phyloP scores from a whole-genome alignment of 2,329 filamentous ascomycete genomes.

The Exophiala mesophila region DNA sequence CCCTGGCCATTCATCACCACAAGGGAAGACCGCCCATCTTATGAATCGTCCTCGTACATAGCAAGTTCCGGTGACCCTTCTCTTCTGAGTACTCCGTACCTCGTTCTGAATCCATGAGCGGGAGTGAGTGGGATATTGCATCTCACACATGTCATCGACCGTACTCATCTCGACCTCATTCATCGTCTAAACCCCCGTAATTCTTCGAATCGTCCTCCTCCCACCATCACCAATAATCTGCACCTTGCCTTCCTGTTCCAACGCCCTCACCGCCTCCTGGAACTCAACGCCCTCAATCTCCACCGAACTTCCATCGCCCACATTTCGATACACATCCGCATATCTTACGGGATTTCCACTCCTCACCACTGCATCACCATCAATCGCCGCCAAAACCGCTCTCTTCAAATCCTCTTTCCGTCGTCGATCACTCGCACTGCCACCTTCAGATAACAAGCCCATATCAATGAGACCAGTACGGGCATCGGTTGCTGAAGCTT shows the following conservation, averaged over 20 bases:
- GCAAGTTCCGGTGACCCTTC: no score
- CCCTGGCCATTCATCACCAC: no score
- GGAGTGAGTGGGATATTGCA: no score
- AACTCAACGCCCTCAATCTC: constrained; percentile 76
- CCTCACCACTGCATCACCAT: constrained; percentile 51
- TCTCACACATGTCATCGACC: no score
- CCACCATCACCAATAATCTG: constrained; percentile 79
- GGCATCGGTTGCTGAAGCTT: constrained; percentile 92
- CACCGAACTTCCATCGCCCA: constrained; percentile 65
- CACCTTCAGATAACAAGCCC: constrained; percentile 92
- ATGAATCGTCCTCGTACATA: no score
- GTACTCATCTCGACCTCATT: no score
- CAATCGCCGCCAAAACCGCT: constrained; percentile 67
- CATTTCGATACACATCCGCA: constrained; percentile 67
- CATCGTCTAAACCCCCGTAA: constrained; percentile 49
- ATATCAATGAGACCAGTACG: constrained; percentile 93
- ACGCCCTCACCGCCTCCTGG: constrained; percentile 67
- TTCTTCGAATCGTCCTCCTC: constrained; percentile 72
- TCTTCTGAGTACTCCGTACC: no score
- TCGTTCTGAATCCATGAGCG: no score
- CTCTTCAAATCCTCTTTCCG: constrained; percentile 78
- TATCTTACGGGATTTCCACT: constrained; percentile 64
- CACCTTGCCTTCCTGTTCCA: constrained; percentile 81
- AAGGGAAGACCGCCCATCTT: no score
- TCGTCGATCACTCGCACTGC: constrained; percentile 77